Base-by-base conservation (phyloP, 2,329 filamentous ascomycete genomes). In the Coniochaeta sp. region DNA sequence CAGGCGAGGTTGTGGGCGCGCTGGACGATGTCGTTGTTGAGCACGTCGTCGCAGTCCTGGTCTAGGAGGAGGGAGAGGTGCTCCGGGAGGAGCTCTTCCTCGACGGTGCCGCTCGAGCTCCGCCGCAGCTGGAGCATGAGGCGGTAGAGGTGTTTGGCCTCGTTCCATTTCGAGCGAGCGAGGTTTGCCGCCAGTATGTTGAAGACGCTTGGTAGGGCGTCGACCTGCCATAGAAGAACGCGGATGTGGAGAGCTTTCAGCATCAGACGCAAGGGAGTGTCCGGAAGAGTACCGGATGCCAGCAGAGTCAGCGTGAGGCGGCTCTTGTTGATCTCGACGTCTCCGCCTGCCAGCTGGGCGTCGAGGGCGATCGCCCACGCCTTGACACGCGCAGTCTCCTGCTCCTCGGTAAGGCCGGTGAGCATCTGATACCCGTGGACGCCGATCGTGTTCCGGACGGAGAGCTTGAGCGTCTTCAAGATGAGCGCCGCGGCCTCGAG, bases 321-420 rank as follows among this genome's bases (percentile, higher is more conserved):
- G 72, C 90, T 92, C 73, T 89, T 92, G 78, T 89, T 96, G 66
- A 97, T 89, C 71, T 96, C 90, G 9, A 88, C 84, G 73, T 97
- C 93, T 16, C 93, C 93, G 47, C 93, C 93, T 10, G 91, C 91
- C 22, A 98, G 81, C 72, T 97, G 93, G 28, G 93, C 92, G 73
- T 98, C 93, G 59, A 97, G 83, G 16, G 93, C 93, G 68, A 96
- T 96, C 36, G 89, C 84, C 93, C 93, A 98, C 0, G 92, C 91
- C 75, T 96, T 95, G 68, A 96, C 83, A 30, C 93, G 85, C 7
- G 91, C 93, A 58, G 83, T 85, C 72, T 97, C 93, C 71, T 96
- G 88, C 61, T 96, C 91, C 65, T 89, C 86, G 1, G 89, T 93
- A 55, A 89, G 84, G 0, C 91, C 91, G 2, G 90, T 93, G 42